Base-by-base conservation (phyloP, 169 alveolate genomes). In the Plasmodium relictum region DNA sequence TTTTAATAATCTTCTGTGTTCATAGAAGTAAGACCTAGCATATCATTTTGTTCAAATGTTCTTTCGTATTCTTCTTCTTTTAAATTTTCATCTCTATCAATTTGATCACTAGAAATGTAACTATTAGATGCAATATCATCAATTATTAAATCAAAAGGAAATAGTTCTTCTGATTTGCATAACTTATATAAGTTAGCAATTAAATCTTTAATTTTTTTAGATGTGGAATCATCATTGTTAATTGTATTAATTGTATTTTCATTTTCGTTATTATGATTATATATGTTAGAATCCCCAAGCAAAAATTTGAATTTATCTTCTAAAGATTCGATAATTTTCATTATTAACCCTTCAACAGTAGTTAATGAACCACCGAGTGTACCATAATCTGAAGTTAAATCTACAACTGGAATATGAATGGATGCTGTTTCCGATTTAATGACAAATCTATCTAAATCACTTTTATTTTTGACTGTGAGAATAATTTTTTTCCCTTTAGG, bases 261-360 rank as follows among this genome's bases (percentile, higher is more conserved):
- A 88, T 96, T 76, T 31, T 92, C 93, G 62, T 89, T 41, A 45
- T 92, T 95, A 39, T 90, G 87, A 9, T 61, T 76, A 31, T 85
- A 45, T 2, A 93, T 89, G 20, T 97, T 89, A 39, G 98, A 93
- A 89, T 98, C 99, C 12, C 99, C 99, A 2, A 95, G 73, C 50
- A 95, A 94, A 88, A 98, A 98, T 45, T 99, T 98, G 76, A 96
- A 92, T 56, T 96, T 92, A 41, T 92, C 94, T 61, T 94, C 96
- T 72, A 97, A 71, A n/a, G 95, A 88, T 59, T 95, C 97, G 9
- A 92, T 94, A 22, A 96, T 91, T 91, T 96, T 93, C 24, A 74
- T 93, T 9, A 98, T 74, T 50, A 98, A 70, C 6, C 99, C 99
- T 88, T 98, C 99, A 62, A 98, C 96, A 7, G 99, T 98, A 16